Percentiles rank a stretch among this genome's conserved stretches.
Evolutionary conservation across 2,329 filamentous ascomycete genomes (phyloP).

Genomic region (Bipolaris gigantea): DNA sequence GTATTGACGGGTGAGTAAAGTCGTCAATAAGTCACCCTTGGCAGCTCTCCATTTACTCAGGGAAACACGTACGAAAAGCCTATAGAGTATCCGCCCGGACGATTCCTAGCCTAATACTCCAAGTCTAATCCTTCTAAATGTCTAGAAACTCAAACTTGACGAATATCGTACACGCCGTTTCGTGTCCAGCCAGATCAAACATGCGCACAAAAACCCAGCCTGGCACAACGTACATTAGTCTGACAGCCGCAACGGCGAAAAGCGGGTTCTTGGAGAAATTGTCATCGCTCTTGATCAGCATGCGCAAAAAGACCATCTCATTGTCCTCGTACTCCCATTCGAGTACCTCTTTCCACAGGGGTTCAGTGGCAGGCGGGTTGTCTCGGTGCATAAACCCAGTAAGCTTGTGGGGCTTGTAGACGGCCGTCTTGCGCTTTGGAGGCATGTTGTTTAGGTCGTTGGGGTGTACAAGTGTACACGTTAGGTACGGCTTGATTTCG

Average conservation of each 20-base stretch:
- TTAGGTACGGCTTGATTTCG: constrained; percentile 65
- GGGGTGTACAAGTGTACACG: constrained; percentile 65
- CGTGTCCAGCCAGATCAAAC: constrained; percentile 65
- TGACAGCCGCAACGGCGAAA: constrained; percentile 62
- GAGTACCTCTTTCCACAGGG: constrained; percentile 66
- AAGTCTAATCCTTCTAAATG: constrained; percentile 13
- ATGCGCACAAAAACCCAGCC: constrained; percentile 68
- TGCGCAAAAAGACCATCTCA: constrained; percentile 64
- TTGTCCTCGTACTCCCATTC: constrained; percentile 71
- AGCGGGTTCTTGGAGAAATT: constrained; percentile 64
- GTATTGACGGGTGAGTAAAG: no score
- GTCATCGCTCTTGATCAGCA: constrained; percentile 69
- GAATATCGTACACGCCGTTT: constrained; percentile 64
- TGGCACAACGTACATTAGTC: constrained; percentile 58
- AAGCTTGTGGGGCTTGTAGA: constrained; percentile 63
- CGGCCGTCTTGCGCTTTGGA: constrained; percentile 63
- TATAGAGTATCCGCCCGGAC: not conserved
- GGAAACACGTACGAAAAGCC: not conserved
- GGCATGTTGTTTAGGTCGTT: constrained; percentile 53
- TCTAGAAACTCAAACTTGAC: constrained; percentile 60
- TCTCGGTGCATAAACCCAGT: constrained; percentile 59
- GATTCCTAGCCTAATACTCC: not conserved
- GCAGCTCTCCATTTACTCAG: not conserved
- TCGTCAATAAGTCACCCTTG: no score
- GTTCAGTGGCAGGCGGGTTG: constrained; percentile 63